Percentiles rank a stretch among this genome's conserved stretches.
These are phyloP conservation scores for Karstenula rhodostoma DNA, from an alignment of 2,329 filamentous ascomycete genomes.

Conservation along the genomic window DNA sequence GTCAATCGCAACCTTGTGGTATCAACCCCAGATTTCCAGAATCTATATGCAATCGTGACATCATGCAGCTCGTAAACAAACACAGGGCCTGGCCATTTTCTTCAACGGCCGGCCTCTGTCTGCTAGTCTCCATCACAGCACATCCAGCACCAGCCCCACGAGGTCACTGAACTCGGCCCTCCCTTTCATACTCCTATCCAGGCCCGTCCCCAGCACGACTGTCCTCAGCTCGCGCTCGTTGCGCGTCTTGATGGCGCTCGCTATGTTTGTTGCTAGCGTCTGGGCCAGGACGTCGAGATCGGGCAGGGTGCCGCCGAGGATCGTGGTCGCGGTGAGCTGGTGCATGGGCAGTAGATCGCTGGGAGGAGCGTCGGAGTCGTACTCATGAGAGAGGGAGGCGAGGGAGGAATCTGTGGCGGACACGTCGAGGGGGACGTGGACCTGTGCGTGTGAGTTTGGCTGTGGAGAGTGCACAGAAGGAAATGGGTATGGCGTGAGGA, in stretches of 20 bases:
- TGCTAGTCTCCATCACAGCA: slow-evolving; percentile 33
- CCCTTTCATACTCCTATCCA: slow-evolving; percentile 62
- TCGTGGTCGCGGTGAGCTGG: slow-evolving; percentile 83
- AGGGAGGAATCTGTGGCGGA: slow-evolving; percentile 71
- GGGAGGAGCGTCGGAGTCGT: slow-evolving; percentile 51
- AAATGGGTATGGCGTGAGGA: background rate
- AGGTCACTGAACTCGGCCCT: slow-evolving; percentile 54
- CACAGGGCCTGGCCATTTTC: background rate
- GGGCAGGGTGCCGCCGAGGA: slow-evolving; percentile 82
- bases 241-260: slow-evolving; percentile 76
- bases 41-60: background rate
- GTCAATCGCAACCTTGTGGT: background rate
- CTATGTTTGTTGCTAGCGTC: slow-evolving; percentile 88
- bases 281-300: slow-evolving; percentile 85
- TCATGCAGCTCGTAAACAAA: background rate
- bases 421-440: slow-evolving; percentile 79
- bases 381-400: slow-evolving; percentile 48
- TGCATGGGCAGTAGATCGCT: slow-evolving; percentile 73
- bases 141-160: slow-evolving; percentile 52
- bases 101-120: background rate
- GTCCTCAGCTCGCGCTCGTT: slow-evolving; percentile 69
- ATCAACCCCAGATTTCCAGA: background rate
- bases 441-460: slow-evolving; percentile 54
- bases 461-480: slow-evolving; percentile 24
- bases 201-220: slow-evolving; percentile 66